Percentiles rank a stretch among this genome's conserved stretches.
Conservation (phyloP, 2,329 filamentous ascomycete genomes). For the Curvularia verruculosa region DNA sequence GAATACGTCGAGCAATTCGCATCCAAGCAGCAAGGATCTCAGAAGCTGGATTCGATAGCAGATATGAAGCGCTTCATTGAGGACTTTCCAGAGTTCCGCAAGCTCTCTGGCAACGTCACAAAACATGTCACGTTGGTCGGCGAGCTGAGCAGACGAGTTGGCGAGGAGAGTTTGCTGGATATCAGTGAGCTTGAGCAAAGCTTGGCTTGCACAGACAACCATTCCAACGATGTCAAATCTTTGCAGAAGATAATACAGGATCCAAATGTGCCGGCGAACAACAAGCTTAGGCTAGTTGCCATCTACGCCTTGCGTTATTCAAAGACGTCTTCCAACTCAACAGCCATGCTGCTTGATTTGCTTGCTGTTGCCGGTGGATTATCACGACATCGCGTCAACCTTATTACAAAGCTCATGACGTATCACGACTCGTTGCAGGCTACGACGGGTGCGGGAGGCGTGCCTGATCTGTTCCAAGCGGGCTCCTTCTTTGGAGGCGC, state of each 20-base stretch:
- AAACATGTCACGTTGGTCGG: slow-evolving; percentile 97
- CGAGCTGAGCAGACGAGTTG: slow-evolving; percentile 87
- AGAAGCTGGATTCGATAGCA: slow-evolving; percentile 93
- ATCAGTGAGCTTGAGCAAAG: slow-evolving; percentile 97
- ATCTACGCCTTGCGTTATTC: slow-evolving; percentile 95
- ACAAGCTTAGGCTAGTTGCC: slow-evolving; percentile 87
- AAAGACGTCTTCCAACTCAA: slow-evolving; percentile 80
- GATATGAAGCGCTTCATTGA: slow-evolving; percentile 99
- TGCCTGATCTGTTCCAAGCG: slow-evolving; percentile 90
- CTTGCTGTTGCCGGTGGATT: slow-evolving; percentile 84
- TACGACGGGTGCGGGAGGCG: slow-evolving; percentile 72
- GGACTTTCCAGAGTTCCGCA: slow-evolving; percentile 97
- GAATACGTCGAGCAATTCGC: slow-evolving; percentile 99
- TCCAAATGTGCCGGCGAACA: slow-evolving; percentile 75
- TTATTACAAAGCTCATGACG: slow-evolving; percentile 79
- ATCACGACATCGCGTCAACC: slow-evolving; percentile 73
- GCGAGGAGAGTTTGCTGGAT: slow-evolving; percentile 85
- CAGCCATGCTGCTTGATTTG: slow-evolving; percentile 85
- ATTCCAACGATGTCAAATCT: slow-evolving; percentile 87
- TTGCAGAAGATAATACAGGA: slow-evolving; percentile 86
- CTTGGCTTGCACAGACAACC: slow-evolving; percentile 94
- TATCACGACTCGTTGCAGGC: slow-evolving; percentile 89
- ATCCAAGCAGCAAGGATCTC: slow-evolving; percentile 93
- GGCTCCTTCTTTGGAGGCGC: slow-evolving; percentile 87
- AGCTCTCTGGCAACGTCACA: slow-evolving; percentile 95